A percentile compares a stretch with the other conserved stretches of the same genome.
These are phyloP conservation scores for Aegilops sharonensis DNA, from an alignment of 176 grass and related monocot genomes.

Conservation along the genomic window DNA sequence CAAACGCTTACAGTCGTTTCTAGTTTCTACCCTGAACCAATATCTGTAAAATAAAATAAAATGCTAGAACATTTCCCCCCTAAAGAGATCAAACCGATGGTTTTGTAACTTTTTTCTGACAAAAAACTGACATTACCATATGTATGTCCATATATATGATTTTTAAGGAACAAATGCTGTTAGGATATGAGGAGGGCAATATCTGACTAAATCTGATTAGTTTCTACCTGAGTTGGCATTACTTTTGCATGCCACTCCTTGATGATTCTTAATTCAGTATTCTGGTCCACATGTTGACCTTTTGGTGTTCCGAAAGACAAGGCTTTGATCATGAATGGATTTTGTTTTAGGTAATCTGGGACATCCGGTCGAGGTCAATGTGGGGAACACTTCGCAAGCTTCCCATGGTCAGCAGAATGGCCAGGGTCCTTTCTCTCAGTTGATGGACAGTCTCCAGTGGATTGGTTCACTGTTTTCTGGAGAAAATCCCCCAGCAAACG, in stretches of 20 bases:
- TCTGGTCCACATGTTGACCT: slow-evolving; percentile 11
- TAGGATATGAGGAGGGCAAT: neutral
- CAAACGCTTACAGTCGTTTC: no score
- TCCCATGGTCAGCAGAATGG: slow-evolving; percentile 47
- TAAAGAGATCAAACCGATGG: no score
- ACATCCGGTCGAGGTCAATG: slow-evolving; percentile 20
- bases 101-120: no score
- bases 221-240: slow-evolving; percentile 1
- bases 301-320: neutral
- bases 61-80: no score
- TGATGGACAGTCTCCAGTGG: slow-evolving; percentile 53
- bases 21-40: no score
- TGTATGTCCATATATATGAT: neutral
- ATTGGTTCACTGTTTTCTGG: slow-evolving; percentile 48
- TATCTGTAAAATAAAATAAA: no score
- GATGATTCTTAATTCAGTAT: slow-evolving; percentile 25
- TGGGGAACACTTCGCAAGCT: slow-evolving; percentile 27
- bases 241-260: slow-evolving; percentile 15
- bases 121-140: no score
- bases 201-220: neutral
- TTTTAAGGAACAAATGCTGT: neutral
- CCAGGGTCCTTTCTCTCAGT: slow-evolving; percentile 44
- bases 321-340: neutral
- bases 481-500: slow-evolving; percentile 43
- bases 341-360: slow-evolving; percentile 39